Evolutionary conservation across 2,329 filamentous ascomycete genomes (phyloP).

Genomic region (Aureobasidium zeae): DNA sequence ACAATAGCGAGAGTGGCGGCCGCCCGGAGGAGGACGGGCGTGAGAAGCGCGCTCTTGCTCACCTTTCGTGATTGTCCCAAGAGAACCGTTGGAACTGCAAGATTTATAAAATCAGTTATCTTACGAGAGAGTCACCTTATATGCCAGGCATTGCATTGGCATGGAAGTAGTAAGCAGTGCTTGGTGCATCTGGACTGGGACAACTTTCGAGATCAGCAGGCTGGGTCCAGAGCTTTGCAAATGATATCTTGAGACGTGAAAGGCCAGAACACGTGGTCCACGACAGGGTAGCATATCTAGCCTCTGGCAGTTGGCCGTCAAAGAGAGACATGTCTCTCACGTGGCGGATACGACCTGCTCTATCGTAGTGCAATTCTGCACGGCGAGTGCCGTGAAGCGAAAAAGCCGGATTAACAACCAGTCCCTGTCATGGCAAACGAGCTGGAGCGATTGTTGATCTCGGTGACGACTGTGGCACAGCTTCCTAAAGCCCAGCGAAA

Average conservation of each 20-base stretch:
- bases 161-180: too few relatives aligned
- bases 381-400: slow-evolving; percentile 1
- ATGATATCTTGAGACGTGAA: too few relatives aligned
- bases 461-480: slow-evolving; percentile 10
- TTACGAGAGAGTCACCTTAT: too few relatives aligned
- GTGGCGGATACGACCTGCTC: slow-evolving; percentile 3
- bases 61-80: not conserved
- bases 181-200: too few relatives aligned
- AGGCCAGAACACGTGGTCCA: not conserved
- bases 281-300: not conserved
- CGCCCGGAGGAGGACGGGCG: not conserved
- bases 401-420: not conserved
- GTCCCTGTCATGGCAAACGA: slow-evolving; percentile 8
- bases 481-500: not conserved
- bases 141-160: too few relatives aligned
- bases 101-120: too few relatives aligned
- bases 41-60: slow-evolving; percentile 2
- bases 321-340: slow-evolving; percentile 13
- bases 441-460: not conserved
- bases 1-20: not conserved
- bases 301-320: slow-evolving; percentile 7
- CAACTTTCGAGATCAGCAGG: too few relatives aligned
- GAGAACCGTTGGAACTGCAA: slow-evolving; percentile 1
- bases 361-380: not conserved
- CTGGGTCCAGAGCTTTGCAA: too few relatives aligned